Conservation (phyloP, 176 grass and related monocot genomes). For the Dactylis glomerata region DNA sequence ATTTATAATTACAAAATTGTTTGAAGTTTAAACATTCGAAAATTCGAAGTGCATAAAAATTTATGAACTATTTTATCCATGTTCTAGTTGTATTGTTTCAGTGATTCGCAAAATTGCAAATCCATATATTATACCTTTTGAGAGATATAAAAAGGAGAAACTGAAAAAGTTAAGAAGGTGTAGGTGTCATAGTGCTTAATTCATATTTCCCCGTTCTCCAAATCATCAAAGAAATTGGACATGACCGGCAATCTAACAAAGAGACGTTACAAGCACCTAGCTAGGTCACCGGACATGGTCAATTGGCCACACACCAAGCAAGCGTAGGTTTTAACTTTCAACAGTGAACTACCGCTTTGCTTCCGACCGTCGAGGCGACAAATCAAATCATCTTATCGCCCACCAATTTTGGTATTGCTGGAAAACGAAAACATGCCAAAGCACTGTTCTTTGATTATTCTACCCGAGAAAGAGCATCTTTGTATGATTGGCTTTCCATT, state of each 20-base stretch:
- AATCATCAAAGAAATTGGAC: background rate
- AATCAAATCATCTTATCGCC: background rate
- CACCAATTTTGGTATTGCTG: background rate
- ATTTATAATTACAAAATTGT: too few relatives aligned
- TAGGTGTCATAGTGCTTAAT: too few relatives aligned
- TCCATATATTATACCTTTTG: too few relatives aligned
- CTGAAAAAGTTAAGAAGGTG: too few relatives aligned
- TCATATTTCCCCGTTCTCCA: background rate
- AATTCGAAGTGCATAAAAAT: too few relatives aligned
- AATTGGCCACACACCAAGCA: background rate
- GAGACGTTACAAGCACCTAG: background rate
- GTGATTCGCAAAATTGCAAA: too few relatives aligned
- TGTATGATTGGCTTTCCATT: background rate
- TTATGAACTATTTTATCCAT: too few relatives aligned
- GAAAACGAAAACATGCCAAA: background rate
- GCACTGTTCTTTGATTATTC: background rate
- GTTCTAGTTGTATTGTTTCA: too few relatives aligned
- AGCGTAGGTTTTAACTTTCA: background rate
- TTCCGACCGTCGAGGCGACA: background rate
- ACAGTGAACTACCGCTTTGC: background rate
- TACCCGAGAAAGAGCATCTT: background rate
- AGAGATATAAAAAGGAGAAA: too few relatives aligned
- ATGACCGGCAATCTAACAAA: background rate
- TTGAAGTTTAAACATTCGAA: too few relatives aligned
- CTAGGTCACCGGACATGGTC: too few relatives aligned